phyloP scores from a whole-genome alignment of 306 rosid genomes.

The Sindora glabra region DNA sequence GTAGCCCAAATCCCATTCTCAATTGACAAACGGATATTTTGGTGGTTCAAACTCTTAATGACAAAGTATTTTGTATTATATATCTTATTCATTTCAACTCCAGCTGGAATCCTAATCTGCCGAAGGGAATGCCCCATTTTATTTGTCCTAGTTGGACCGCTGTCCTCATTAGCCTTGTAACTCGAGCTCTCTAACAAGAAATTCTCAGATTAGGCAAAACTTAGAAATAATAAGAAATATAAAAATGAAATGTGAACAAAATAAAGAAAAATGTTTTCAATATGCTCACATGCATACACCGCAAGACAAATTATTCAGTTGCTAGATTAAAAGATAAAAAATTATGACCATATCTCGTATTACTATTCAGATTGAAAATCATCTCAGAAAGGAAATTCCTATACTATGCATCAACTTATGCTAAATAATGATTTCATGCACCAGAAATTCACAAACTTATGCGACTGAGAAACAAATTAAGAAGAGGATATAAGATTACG shows the following conservation, averaged over 20 bases:
- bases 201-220: conserved; percentile 1
- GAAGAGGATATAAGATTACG: neutral
- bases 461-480: neutral
- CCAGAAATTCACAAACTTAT: neutral
- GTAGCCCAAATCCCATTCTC: conserved; percentile 93
- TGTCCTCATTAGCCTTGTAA: conserved; percentile 37
- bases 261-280: neutral
- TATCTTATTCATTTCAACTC: conserved; percentile 31
- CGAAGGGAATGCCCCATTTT: conserved; percentile 28
- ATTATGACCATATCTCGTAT: neutral
- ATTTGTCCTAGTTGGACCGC: conserved; percentile 30
- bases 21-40: conserved; percentile 50
- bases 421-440: neutral
- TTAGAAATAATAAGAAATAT: neutral
- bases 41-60: conserved; percentile 68
- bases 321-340: neutral
- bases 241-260: neutral
- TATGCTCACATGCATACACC: neutral
- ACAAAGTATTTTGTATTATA: conserved; percentile 45
- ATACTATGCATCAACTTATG: neutral
- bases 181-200: conserved; percentile 52
- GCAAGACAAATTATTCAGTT: neutral
- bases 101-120: conserved; percentile 25
- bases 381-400: neutral
- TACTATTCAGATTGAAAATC: neutral